A percentile compares a stretch with the other conserved stretches of the same genome.
phyloP scores from a whole-genome alignment of 495 filamentous ascomycete species.

The Patellaria atrata region DNA sequence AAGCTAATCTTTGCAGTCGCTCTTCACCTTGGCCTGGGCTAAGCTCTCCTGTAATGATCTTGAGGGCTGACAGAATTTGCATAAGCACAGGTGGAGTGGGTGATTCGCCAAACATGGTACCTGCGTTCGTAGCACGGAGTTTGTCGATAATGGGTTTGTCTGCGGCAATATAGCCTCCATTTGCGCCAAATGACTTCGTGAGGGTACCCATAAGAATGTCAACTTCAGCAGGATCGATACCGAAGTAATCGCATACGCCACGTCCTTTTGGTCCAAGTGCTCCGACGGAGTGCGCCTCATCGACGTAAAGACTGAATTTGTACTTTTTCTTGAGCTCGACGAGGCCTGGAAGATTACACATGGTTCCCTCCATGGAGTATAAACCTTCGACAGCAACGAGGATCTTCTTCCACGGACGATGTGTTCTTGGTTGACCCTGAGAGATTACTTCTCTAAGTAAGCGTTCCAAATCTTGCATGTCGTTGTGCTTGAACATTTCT shows the following conservation, averaged over 20 bases:
- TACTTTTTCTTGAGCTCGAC: constrained; percentile 80
- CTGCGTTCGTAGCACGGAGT: constrained; percentile 71
- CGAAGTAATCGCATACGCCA: constrained; percentile 95
- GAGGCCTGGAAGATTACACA: constrained; percentile 86
- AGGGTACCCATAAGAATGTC: constrained; percentile 97
- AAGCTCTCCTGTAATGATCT: constrained; percentile 77
- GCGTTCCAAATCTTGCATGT: constrained; percentile 74
- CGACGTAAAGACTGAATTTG: constrained; percentile 90
- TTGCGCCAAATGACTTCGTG: constrained; percentile 96
- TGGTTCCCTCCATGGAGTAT: constrained; percentile 98
- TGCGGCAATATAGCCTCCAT: constrained; percentile 88
- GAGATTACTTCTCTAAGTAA: constrained; percentile 81
- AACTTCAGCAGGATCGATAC: constrained; percentile 70
- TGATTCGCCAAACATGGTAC: constrained; percentile 74
- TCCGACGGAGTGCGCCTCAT: constrained; percentile 94
- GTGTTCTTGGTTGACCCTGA: constrained; percentile 90
- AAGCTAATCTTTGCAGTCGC: constrained; percentile 86
- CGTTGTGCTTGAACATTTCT: constrained; percentile 91
- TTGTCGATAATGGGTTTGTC: constrained; percentile 87
- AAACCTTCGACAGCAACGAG: constrained; percentile 90
- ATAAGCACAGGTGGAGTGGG: constrained; percentile 73
- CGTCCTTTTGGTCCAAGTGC: constrained; percentile 77
- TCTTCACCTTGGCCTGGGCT: constrained; percentile 88
- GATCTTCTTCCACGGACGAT: constrained; percentile 98
- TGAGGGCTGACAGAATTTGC: constrained; percentile 73